phyloP scores from a whole-genome alignment of 768 basidiomycete genomes.

The Paxillus rubicundulus region DNA sequence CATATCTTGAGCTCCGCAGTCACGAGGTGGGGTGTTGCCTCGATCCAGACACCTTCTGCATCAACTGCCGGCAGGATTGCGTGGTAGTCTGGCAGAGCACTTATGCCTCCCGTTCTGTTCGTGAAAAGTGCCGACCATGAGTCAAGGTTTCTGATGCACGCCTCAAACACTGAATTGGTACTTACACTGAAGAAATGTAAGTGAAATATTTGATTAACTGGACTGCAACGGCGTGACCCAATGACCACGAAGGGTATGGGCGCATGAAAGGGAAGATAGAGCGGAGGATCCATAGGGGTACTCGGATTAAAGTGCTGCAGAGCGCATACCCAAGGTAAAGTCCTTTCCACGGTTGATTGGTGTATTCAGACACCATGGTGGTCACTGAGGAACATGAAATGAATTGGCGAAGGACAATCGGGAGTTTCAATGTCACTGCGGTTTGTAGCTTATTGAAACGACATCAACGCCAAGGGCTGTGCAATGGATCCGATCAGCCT shows the following conservation, averaged over 20 bases:
- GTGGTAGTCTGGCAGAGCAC: slow-evolving; percentile 7
- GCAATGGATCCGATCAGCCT: too few species aligned
- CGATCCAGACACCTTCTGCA: slow-evolving; percentile 32
- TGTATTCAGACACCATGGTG: slow-evolving; percentile 11
- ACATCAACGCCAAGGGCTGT: not conserved
- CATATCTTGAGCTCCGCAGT: slow-evolving; percentile 27
- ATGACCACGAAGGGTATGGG: slow-evolving; percentile 45
- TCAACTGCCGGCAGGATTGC: slow-evolving; percentile 8
- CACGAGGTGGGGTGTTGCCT: slow-evolving; percentile 31
- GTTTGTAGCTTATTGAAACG: too few species aligned
- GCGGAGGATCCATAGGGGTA: slow-evolving; percentile 48
- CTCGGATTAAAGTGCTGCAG: slow-evolving; percentile 39
- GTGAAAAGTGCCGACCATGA: not conserved
- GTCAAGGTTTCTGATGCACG: not conserved
- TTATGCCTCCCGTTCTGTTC: slow-evolving; percentile 9
- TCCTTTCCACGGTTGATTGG: slow-evolving; percentile 46
- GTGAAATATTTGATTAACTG: slow-evolving; percentile 32
- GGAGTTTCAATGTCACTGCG: too few species aligned
- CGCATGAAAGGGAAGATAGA: slow-evolving; percentile 36
- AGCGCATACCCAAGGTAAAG: slow-evolving; percentile 47
- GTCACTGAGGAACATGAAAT: not conserved
- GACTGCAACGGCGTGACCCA: slow-evolving; percentile 39
- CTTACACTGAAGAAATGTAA: slow-evolving; percentile 17
- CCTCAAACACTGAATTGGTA: not conserved
- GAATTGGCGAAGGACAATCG: not conserved